Evolutionary conservation across 345 rosid species (phyloP).

Genomic region (Melaleuca quinquenervia): DNA sequence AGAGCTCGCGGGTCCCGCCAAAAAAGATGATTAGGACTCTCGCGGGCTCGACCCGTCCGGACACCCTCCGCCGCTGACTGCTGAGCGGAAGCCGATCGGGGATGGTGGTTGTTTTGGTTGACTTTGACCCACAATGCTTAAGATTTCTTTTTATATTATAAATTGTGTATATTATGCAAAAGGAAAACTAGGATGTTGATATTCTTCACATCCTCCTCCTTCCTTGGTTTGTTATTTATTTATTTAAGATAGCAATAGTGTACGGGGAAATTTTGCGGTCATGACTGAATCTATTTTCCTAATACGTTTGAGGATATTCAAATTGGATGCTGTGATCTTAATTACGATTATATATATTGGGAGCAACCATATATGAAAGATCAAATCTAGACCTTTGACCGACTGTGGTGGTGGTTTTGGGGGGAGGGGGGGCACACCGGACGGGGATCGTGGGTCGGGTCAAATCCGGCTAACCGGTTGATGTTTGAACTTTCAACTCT

Average conservation of each 20-base stretch:
- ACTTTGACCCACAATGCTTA: not conserved
- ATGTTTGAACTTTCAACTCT: not conserved
- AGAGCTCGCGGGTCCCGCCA: not conserved
- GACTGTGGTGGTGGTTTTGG: too few species aligned
- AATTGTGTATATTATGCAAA: too few species aligned
- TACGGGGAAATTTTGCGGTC: rapidly evolving
- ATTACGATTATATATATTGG: too few species aligned
- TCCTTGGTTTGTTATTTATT: too few species aligned
- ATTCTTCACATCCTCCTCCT: not conserved
- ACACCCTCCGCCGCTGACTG: not conserved
- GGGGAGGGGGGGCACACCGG: not conserved
- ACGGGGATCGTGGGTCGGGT: not conserved
- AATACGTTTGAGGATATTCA: not conserved
- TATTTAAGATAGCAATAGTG: too few species aligned
- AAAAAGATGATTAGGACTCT: not conserved
- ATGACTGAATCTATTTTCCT: not conserved
- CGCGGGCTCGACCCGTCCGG: not conserved
- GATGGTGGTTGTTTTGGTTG: not conserved
- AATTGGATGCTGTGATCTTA: rapidly evolving
- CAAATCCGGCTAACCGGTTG: not conserved
- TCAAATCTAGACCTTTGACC: not conserved
- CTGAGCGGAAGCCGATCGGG: not conserved
- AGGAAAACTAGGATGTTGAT: too few species aligned
- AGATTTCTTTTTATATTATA: too few species aligned
- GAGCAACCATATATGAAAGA: not conserved